phyloP scores from a whole-genome alignment of 2,329 filamentous ascomycete species.

The Furcasterigmium sp. region DNA sequence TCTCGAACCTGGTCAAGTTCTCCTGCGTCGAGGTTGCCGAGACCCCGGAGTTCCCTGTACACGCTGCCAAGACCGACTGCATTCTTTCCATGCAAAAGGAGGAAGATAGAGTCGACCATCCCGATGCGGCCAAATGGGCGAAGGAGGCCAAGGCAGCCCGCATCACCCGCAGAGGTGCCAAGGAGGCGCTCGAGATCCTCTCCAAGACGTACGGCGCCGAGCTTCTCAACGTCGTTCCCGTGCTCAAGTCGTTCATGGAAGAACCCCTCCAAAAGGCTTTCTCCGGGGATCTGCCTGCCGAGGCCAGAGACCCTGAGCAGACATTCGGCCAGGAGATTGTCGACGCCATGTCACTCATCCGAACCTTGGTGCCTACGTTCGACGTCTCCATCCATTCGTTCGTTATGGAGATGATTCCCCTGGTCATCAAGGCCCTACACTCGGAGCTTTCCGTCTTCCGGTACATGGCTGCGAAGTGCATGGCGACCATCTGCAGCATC shows the following conservation, averaged over 20 bases:
- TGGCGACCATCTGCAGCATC: conserved; percentile 95
- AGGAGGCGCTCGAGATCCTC: conserved; percentile 87
- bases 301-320: conserved; percentile 68
- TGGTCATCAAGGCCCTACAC: conserved; percentile 82
- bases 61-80: conserved; percentile 69
- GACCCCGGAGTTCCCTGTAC: conserved; percentile 88
- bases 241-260: conserved; percentile 75
- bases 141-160: conserved; percentile 82
- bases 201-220: conserved; percentile 71
- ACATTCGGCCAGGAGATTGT: conserved; percentile 86
- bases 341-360: conserved; percentile 86
- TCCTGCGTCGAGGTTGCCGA: conserved; percentile 97
- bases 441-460: conserved; percentile 87
- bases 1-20: conserved; percentile 93
- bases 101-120: conserved; percentile 89
- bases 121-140: conserved; percentile 85
- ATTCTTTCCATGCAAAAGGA: conserved; percentile 96
- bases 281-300: conserved; percentile 61
- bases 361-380: conserved; percentile 89
- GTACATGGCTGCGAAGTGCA: conserved; percentile 94
- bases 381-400: conserved; percentile 70
- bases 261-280: conserved; percentile 73
- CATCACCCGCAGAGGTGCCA: conserved; percentile 87
- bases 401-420: conserved; percentile 75
- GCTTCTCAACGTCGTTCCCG: conserved; percentile 79